These are phyloP conservation scores for Fusarium devonianum DNA, from an alignment of 2,329 filamentous ascomycete species.

Conservation along the genomic window DNA sequence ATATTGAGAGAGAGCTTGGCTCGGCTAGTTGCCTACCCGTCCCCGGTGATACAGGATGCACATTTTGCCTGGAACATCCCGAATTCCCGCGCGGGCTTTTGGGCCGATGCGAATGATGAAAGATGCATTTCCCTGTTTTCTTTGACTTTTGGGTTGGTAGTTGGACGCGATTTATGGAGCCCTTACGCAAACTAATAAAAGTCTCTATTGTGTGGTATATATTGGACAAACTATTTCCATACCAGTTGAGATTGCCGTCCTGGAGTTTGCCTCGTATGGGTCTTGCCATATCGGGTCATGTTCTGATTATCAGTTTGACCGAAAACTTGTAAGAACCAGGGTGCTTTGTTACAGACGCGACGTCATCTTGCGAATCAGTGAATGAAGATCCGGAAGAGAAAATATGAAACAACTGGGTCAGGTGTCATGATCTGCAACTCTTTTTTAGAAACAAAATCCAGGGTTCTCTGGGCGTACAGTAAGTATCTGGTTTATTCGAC, in stretches of 20 bases:
- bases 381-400: not conserved
- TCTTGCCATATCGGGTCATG: too few species aligned
- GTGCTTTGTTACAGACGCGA: slow-evolving; percentile 1
- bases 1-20: slow-evolving; percentile 8
- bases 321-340: slow-evolving; percentile 2
- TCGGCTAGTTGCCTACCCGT: not conserved
- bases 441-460: slow-evolving; percentile 6
- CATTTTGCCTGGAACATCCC: too few species aligned
- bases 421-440: slow-evolving; percentile 27
- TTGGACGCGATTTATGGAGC: too few species aligned
- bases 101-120: too few species aligned
- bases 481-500: not conserved
- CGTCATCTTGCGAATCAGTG: slow-evolving; percentile 26
- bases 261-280: not conserved
- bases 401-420: slow-evolving; percentile 25
- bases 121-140: too few species aligned
- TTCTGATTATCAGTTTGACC: slow-evolving; percentile 2
- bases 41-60: too few species aligned
- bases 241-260: not conserved
- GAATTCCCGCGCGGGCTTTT: too few species aligned
- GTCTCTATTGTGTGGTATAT: slow-evolving; percentile 7
- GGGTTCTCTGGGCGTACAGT: slow-evolving; percentile 3
- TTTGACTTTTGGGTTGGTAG: too few species aligned
- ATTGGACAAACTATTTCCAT: not conserved
- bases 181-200: too few species aligned